Evolutionary conservation across 2,329 filamentous ascomycete genomes (phyloP).

Genomic region (Monosporascus sp.): DNA sequence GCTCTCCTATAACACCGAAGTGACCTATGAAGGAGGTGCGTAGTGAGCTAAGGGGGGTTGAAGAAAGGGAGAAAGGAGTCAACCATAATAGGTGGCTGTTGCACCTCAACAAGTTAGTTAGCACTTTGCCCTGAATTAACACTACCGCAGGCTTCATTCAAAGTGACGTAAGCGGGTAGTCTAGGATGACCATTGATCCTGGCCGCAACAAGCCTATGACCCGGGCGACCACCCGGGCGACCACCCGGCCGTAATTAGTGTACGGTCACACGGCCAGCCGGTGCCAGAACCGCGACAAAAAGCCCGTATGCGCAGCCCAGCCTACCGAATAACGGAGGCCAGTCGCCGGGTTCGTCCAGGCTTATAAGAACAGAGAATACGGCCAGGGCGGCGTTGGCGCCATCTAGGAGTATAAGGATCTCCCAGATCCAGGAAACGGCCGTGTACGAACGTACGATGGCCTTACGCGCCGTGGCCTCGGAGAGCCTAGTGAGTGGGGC

Average conservation of each 20-base stretch:
- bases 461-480: slow-evolving; percentile 1
- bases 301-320: slow-evolving; percentile 2
- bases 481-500: not conserved
- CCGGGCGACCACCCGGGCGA: not conserved
- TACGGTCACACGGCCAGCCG: not conserved
- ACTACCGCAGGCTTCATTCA: too few relatives aligned
- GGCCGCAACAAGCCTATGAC: not conserved
- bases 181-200: too few relatives aligned
- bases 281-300: slow-evolving; percentile 6
- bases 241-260: not conserved
- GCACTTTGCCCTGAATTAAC: too few relatives aligned
- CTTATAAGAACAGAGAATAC: slow-evolving; percentile 1
- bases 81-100: too few relatives aligned
- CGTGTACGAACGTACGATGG: not conserved
- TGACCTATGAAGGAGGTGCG: too few relatives aligned
- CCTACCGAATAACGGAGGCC: slow-evolving; percentile 6
- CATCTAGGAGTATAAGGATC: slow-evolving; percentile 5
- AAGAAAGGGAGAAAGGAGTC: too few relatives aligned
- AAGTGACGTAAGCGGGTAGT: too few relatives aligned
- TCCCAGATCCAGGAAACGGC: slow-evolving; percentile 6
- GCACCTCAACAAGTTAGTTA: too few relatives aligned
- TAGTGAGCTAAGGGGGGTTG: too few relatives aligned
- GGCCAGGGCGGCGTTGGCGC: slow-evolving; percentile 3
- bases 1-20: too few relatives aligned
- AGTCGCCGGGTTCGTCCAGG: slow-evolving; percentile 4